Conservation (phyloP, 139 green algal species). For the Volvox reticuliferus region DNA sequence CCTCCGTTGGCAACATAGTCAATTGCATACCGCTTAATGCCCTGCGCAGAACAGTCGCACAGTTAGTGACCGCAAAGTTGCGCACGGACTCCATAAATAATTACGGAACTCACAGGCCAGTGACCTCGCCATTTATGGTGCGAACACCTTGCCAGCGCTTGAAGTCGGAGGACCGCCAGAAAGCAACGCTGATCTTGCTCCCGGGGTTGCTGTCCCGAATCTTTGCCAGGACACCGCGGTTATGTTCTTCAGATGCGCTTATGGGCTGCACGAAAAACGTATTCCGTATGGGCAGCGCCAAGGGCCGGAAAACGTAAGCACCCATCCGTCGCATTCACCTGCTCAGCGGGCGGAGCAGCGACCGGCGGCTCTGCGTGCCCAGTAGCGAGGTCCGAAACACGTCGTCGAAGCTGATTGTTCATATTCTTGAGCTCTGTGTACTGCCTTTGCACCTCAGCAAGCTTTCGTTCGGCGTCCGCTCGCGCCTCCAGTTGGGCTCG, state of each 20-base stretch:
- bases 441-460: conserved; percentile 31
- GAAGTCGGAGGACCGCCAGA: conserved; percentile 21
- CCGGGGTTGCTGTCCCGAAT: conserved; percentile 32
- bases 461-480: conserved; percentile 22
- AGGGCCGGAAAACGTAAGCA: not conserved
- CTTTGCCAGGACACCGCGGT: not conserved
- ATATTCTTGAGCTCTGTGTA: conserved; percentile 37
- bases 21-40: conserved; percentile 35
- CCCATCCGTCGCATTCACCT: conserved; percentile 9
- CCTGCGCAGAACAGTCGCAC: not conserved
- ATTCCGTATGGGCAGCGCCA: not conserved
- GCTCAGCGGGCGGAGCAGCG: not conserved
- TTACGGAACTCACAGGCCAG: conserved; percentile 24
- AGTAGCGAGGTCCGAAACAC: conserved; percentile 39
- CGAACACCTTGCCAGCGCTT: conserved; percentile 34
- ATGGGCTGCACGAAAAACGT: not conserved
- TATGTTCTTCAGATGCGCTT: conserved; percentile 3
- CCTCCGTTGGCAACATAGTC: conserved; percentile 8
- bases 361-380: conserved; percentile 36
- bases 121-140: not conserved
- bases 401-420: conserved; percentile 38
- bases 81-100: not conserved
- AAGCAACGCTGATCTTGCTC: conserved; percentile 20
- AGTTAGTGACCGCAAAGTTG: not conserved
- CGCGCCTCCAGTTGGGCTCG: conserved; percentile 20